A percentile compares a stretch with the other conserved stretches of the same genome.
Evolutionary conservation across 78 protist genomes (phyloP).

Genomic region (Reticulomyxa filosa): DNA sequence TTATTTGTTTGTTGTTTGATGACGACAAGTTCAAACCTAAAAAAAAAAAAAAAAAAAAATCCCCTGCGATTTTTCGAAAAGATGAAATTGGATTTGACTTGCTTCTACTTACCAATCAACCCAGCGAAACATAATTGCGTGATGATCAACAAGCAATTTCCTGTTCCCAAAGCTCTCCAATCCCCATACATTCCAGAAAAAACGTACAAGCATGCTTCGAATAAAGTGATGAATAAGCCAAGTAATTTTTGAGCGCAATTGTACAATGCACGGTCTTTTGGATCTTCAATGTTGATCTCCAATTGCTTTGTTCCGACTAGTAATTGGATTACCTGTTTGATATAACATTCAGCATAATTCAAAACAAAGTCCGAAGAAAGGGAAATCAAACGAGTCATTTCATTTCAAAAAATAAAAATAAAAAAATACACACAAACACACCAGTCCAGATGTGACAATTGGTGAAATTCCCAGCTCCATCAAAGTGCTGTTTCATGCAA

Average conservation of each 20-base stretch:
- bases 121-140: constrained; percentile 90
- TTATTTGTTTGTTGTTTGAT: not conserved
- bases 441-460: constrained; percentile 27
- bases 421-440: not conserved
- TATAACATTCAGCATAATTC: not conserved
- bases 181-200: constrained; percentile 93
- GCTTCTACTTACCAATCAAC: constrained; percentile 58
- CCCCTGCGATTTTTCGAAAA: not conserved
- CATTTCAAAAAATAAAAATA: not conserved
- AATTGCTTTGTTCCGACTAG: not conserved
- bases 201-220: constrained; percentile 85
- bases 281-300: not conserved
- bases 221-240: constrained; percentile 82
- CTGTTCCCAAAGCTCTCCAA: constrained; percentile 64
- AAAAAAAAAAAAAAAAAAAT: not conserved
- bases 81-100: not conserved
- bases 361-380: not conserved
- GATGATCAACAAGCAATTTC: constrained; percentile 73
- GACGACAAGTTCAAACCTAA: not conserved
- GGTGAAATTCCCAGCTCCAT: constrained; percentile 99
- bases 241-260: constrained; percentile 31
- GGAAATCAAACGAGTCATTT: not conserved
- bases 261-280: not conserved
- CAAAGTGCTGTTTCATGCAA: too few relatives aligned
- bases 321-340: not conserved